These are phyloP conservation scores for Penicillium olsonii DNA, from an alignment of 2,329 filamentous ascomycete species.

Conservation along the genomic window DNA sequence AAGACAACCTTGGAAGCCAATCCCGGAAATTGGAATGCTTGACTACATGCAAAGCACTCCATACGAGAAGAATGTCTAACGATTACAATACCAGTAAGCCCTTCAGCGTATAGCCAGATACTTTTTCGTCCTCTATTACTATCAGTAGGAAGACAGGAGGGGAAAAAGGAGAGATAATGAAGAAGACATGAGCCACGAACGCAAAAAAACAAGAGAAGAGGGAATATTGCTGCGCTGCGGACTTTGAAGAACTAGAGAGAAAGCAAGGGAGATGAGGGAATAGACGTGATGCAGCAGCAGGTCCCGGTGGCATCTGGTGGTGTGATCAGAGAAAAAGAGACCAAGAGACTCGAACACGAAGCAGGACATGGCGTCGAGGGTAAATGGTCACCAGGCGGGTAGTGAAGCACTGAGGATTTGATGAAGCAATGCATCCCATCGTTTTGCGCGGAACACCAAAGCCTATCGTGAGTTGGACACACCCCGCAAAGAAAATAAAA, in stretches of 20 bases:
- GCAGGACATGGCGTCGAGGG: conserved; percentile 4
- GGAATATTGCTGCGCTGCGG: conserved; percentile 45
- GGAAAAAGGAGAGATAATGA: conserved; percentile 25
- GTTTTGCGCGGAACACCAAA: conserved; percentile 31
- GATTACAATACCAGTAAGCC: conserved; percentile 8
- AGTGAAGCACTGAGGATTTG: conserved; percentile 4
- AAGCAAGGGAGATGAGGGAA: conserved; percentile 22
- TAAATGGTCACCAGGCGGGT: conserved; percentile 15
- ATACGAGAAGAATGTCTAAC: neutral
- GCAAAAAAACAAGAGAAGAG: conserved; percentile 38
- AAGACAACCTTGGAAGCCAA: no score
- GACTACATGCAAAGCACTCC: no score
- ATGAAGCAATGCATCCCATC: conserved; percentile 21
- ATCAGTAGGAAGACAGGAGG: conserved; percentile 32
- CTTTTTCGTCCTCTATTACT: conserved; percentile 37
- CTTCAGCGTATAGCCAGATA: conserved; percentile 15
- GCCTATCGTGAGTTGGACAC: conserved; percentile 30
- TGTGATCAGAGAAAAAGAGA: conserved; percentile 16
- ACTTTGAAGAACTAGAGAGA: conserved; percentile 31
- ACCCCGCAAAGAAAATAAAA: conserved; percentile 19
- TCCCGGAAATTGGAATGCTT: no score
- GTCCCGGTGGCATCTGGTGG: conserved; percentile 18
- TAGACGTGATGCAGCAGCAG: conserved; percentile 26
- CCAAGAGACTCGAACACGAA: conserved; percentile 8
- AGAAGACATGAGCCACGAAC: conserved; percentile 24